These are phyloP conservation scores for Botrytis aclada DNA, from an alignment of 2,329 filamentous ascomycete species.

Conservation along the genomic window DNA sequence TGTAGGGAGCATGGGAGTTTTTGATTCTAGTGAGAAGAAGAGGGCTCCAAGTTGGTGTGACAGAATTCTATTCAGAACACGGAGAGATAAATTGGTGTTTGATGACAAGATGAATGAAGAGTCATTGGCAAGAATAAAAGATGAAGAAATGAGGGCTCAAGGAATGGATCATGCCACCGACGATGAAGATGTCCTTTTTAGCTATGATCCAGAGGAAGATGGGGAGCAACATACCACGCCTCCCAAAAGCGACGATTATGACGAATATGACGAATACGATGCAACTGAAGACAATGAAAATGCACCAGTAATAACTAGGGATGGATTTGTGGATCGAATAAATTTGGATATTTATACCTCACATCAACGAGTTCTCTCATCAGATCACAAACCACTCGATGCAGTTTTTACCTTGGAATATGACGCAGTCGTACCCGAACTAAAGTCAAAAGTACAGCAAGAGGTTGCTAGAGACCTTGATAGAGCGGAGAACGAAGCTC, in stretches of 20 bases:
- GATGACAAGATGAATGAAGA: constrained; percentile 62
- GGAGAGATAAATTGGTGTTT: constrained; percentile 64
- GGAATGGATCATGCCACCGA: constrained; percentile 71
- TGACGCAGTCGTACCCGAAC: constrained; percentile 78
- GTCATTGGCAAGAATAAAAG: constrained; percentile 64
- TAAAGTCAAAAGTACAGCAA: constrained; percentile 79
- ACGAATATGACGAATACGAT: constrained; percentile 51
- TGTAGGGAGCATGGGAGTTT: constrained; percentile 84
- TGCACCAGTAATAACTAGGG: constrained; percentile 51
- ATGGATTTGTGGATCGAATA: constrained; percentile 55
- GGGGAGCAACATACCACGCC: constrained; percentile 47
- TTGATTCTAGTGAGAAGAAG: constrained; percentile 93
- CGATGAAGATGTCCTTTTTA: constrained; percentile 82
- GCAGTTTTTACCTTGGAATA: constrained; percentile 82
- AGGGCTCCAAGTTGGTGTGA: constrained; percentile 96
- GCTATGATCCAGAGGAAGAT: constrained; percentile 84
- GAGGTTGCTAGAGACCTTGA: constrained; percentile 88
- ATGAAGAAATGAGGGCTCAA: constrained; percentile 80
- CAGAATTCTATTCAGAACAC: constrained; percentile 81
- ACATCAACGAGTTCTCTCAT: constrained; percentile 85
- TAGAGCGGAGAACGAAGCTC: constrained; percentile 83
- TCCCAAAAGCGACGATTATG: constrained; percentile 40
- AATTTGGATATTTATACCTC: constrained; percentile 70
- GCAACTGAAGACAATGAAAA: constrained; percentile 44
- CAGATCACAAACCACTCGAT: constrained; percentile 89